Evolutionary conservation across 2,329 filamentous ascomycete genomes (phyloP).

Genomic region (Fusarium pilosicola): DNA sequence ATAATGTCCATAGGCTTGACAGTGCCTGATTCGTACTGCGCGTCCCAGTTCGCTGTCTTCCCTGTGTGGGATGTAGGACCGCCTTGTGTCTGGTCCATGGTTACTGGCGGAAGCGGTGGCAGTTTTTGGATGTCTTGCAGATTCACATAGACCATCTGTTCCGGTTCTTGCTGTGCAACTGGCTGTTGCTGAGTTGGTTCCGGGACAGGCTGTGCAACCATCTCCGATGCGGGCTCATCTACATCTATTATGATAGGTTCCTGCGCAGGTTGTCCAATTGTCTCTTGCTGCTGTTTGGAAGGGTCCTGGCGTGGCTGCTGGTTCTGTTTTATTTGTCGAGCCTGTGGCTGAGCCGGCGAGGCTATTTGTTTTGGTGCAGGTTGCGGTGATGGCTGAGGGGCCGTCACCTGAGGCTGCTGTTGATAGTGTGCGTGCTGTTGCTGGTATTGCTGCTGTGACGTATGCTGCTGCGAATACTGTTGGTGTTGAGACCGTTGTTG

Average conservation of each 20-base stretch:
- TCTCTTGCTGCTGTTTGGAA: slow-evolving; percentile 24
- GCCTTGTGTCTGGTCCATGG: slow-evolving; percentile 40
- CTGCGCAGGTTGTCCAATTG: slow-evolving; percentile 27
- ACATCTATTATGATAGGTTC: slow-evolving; percentile 10
- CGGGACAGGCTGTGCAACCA: slow-evolving; percentile 8
- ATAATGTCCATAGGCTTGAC: slow-evolving; percentile 44
- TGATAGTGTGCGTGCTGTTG: slow-evolving; percentile 22
- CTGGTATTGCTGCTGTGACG: slow-evolving; percentile 30
- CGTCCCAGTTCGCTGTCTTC: slow-evolving; percentile 18
- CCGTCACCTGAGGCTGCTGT: slow-evolving; percentile 13
- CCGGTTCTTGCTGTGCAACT: slow-evolving; percentile 36
- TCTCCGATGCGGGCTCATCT: slow-evolving; percentile 24
- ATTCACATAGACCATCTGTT: slow-evolving; percentile 51
- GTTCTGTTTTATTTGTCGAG: slow-evolving; percentile 27
- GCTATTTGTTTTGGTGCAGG: slow-evolving; percentile 19
- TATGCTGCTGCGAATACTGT: slow-evolving; percentile 31
- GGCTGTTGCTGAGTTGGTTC: slow-evolving; percentile 31
- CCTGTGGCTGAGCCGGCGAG: slow-evolving; percentile 21
- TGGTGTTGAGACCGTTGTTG: slow-evolving; percentile 29
- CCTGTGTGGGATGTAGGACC: slow-evolving; percentile 17
- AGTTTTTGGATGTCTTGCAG: slow-evolving; percentile 51
- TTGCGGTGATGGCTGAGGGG: slow-evolving; percentile 20
- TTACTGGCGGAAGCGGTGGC: slow-evolving; percentile 43
- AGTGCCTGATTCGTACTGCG: slow-evolving; percentile 32
- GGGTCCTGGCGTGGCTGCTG: slow-evolving; percentile 25